A percentile compares a stretch with the other conserved stretches of the same genome.
Conservation (phyloP, 257 asterid species). For the Solanum sejunctum region DNA sequence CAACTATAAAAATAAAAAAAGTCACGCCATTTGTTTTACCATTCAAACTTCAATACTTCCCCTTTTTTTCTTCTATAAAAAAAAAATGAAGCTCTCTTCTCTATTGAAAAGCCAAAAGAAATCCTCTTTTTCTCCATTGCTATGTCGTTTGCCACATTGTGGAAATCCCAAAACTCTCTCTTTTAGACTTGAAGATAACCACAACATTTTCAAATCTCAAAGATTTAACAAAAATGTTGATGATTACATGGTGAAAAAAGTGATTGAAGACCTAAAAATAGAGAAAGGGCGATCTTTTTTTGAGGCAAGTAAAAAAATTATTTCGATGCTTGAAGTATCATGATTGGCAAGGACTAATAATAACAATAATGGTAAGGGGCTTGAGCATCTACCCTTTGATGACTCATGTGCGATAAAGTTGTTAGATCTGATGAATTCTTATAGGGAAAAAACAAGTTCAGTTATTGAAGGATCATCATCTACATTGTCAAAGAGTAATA, state of each 20-base stretch:
- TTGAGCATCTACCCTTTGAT: too few species aligned
- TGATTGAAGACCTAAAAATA: conserved; percentile 23
- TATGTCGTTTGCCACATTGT: conserved; percentile 38
- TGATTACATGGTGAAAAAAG: conserved; percentile 6
- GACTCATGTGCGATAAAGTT: too few species aligned
- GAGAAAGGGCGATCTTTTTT: conserved; percentile 30
- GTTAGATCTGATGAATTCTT: background rate
- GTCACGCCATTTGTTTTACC: background rate
- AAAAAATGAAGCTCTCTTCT: conserved; percentile 35
- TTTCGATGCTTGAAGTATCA: conserved; percentile 30
- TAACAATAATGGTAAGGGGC: too few species aligned
- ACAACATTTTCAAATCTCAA: conserved; percentile 11
- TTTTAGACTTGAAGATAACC: conserved; percentile 16
- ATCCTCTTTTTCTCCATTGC: conserved; percentile 4
- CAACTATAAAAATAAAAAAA: background rate
- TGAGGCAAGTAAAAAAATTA: conserved; percentile 24
- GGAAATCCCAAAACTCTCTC: conserved; percentile 37
- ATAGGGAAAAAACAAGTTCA: conserved; percentile 19
- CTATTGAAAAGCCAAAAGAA: conserved; percentile 25
- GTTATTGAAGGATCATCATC: conserved; percentile 19
- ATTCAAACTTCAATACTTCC: background rate
- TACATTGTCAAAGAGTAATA: too few species aligned
- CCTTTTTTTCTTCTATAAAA: too few species aligned
- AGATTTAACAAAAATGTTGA: conserved; percentile 6
- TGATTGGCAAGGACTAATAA: background rate